Evolutionary conservation across 306 rosid genomes (phyloP).

Genomic region (Benincasa hispida): DNA sequence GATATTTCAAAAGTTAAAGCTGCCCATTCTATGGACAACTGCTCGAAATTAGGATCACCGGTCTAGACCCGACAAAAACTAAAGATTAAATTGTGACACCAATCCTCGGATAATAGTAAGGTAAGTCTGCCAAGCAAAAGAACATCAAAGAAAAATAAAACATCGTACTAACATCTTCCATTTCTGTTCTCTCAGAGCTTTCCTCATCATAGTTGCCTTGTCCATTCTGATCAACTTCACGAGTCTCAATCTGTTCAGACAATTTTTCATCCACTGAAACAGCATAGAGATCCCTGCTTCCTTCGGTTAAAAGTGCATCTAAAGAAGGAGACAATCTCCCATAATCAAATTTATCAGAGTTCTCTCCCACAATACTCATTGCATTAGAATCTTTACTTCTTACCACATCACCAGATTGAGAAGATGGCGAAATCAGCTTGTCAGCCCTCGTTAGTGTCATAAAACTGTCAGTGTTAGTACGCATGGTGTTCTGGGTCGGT

Average conservation of each 20-base stretch:
- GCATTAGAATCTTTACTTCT: conserved; percentile 50
- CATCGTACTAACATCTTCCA: conserved; percentile 4
- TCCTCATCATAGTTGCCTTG: neutral
- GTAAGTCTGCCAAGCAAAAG: neutral
- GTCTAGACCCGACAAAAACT: neutral
- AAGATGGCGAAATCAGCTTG: conserved; percentile 20
- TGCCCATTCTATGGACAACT: neutral
- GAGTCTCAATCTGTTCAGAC: conserved; percentile 7
- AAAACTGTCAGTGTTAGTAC: conserved; percentile 33
- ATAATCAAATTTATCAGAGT: conserved; percentile 30
- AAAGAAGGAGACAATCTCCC: conserved; percentile 43
- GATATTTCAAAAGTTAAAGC: neutral
- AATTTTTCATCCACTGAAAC: conserved; percentile 12
- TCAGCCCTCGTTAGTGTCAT: conserved; percentile 53
- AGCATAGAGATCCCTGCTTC: conserved; percentile 32
- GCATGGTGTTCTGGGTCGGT: conserved; percentile 20
- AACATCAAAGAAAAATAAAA: neutral
- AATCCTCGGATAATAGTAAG: neutral
- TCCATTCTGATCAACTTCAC: conserved; percentile 1
- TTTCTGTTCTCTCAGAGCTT: conserved; percentile 7
- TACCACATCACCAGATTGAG: conserved; percentile 13
- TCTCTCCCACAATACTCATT: conserved; percentile 67
- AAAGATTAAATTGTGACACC: neutral
- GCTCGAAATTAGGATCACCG: neutral
- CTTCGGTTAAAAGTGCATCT: conserved; percentile 50